phyloP scores from a whole-genome alignment of 2,329 filamentous ascomycete genomes.

The Fusarium caatingaense region DNA sequence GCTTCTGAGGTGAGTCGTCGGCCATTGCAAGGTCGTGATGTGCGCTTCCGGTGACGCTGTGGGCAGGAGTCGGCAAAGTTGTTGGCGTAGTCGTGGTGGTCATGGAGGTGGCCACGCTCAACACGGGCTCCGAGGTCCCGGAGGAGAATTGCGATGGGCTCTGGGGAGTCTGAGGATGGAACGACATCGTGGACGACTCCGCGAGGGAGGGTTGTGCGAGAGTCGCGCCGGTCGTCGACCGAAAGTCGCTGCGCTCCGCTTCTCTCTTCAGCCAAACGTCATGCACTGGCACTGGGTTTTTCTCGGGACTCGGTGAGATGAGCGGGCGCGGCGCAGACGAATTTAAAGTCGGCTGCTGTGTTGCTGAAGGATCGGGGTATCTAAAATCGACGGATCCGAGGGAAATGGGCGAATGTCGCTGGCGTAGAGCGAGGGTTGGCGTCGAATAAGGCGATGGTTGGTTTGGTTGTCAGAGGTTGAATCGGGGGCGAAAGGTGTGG shows the following conservation, averaged over 20 bases:
- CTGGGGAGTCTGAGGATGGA: conserved; percentile 75
- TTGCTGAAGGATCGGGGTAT: conserved; percentile 7
- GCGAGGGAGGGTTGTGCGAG: conserved; percentile 47
- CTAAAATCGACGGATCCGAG: conserved; percentile 29
- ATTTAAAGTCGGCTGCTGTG: conserved; percentile 16
- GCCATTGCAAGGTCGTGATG: conserved; percentile 60
- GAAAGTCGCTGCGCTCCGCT: conserved; percentile 51
- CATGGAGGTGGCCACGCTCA: conserved; percentile 64
- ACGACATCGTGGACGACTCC: conserved; percentile 68
- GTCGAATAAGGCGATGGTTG: conserved; percentile 41
- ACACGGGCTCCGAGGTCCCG: conserved; percentile 63
- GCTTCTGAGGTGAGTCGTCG: conserved; percentile 69
- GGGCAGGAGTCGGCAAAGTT: conserved; percentile 70
- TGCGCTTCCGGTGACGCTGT: conserved; percentile 69
- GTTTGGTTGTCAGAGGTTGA: conserved; percentile 47
- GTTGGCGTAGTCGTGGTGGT: conserved; percentile 62
- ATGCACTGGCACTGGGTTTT: conserved; percentile 48
- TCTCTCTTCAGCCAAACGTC: conserved; percentile 47
- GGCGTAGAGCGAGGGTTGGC: conserved; percentile 40
- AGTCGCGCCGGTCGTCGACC: conserved; percentile 51
- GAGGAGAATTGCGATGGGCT: conserved; percentile 72
- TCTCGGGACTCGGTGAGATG: conserved; percentile 36
- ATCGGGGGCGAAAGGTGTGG: conserved; percentile 45
- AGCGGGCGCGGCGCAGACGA: conserved; percentile 31
- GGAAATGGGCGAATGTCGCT: conserved; percentile 43